Evolutionary conservation across 306 rosid species (phyloP).

Genomic region (Vicia villosa): DNA sequence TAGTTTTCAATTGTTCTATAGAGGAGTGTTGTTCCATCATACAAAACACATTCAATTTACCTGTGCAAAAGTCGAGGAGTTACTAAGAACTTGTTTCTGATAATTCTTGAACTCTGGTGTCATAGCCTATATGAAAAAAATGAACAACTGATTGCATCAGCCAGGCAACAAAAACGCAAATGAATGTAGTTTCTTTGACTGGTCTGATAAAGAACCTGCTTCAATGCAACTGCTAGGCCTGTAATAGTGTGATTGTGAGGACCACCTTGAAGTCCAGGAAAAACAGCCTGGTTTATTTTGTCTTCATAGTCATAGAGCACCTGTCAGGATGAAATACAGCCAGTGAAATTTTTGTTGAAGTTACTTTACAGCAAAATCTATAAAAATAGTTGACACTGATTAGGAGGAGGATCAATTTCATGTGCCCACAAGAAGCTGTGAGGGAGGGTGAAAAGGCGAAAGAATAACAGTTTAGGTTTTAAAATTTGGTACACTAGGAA

Average conservation of each 20-base stretch:
- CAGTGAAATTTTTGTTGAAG: constrained; percentile 23
- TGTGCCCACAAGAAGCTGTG: no score
- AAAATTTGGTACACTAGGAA: no score
- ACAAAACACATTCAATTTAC: constrained; percentile 39
- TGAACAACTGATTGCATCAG: constrained; percentile 32
- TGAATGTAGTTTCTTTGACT: constrained; percentile 24
- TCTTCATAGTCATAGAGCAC: constrained; percentile 76
- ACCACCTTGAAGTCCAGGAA: constrained; percentile 99
- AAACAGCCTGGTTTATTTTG: constrained; percentile 91
- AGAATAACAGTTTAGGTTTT: no score
- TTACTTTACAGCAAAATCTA: not conserved
- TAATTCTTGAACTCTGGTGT: constrained; percentile 87
- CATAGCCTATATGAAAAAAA: constrained; percentile 59
- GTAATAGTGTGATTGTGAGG: constrained; percentile 90
- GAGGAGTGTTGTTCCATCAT: not conserved
- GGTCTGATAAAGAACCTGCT: constrained; percentile 63
- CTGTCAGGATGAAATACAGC: constrained; percentile 45
- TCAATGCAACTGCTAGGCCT: constrained; percentile 88
- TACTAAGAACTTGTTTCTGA: constrained; percentile 85
- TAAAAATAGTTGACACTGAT: no score
- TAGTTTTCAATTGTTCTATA: constrained; percentile 11
- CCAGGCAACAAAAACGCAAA: constrained; percentile 31
- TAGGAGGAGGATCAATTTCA: no score
- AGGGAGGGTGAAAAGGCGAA: no score
- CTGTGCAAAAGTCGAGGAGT: constrained; percentile 77